These are phyloP conservation scores for Monilinia fructigena DNA, from an alignment of 2,329 filamentous ascomycete species.

Conservation along the genomic window DNA sequence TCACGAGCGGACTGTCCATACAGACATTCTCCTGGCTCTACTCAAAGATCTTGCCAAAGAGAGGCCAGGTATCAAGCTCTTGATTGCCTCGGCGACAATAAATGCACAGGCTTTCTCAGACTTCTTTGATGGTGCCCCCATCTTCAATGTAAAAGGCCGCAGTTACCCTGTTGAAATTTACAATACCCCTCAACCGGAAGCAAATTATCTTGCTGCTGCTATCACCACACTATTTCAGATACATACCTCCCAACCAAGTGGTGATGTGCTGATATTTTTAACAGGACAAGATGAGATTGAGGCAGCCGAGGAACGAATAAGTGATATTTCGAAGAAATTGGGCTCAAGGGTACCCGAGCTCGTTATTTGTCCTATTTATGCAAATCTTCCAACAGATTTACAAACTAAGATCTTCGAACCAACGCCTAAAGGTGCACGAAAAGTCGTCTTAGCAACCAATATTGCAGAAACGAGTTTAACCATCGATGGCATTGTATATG, in stretches of 20 bases:
- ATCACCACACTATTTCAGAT: conserved; percentile 96
- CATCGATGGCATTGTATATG: conserved; percentile 93
- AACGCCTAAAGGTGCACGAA: conserved; percentile 78
- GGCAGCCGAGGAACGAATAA: conserved; percentile 76
- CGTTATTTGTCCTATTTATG: conserved; percentile 90
- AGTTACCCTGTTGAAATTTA: conserved; percentile 88
- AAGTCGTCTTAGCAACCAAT: conserved; percentile 92
- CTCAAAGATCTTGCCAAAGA: conserved; percentile 85
- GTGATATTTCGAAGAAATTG: conserved; percentile 82
- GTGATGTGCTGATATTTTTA: conserved; percentile 91
- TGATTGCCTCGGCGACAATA: conserved; percentile 94
- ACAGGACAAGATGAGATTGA: conserved; percentile 98
- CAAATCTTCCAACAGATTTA: conserved; percentile 84
- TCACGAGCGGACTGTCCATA: conserved; percentile 88
- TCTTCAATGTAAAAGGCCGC: conserved; percentile 91
- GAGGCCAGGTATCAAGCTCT: conserved; percentile 79
- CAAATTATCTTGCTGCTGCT: conserved; percentile 87
- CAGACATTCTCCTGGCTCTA: conserved; percentile 84
- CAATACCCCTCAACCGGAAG: conserved; percentile 86
- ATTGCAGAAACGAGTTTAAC: conserved; percentile 96
- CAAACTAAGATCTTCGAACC: conserved; percentile 95
- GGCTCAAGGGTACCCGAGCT: conserved; percentile 82
- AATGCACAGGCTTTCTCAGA: conserved; percentile 88
- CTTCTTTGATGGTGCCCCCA: conserved; percentile 90
- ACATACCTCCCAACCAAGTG: conserved; percentile 78